A percentile compares a stretch with the other conserved stretches of the same genome.
Evolutionary conservation across 1,139 yeast genomes (phyloP).

Genomic region (Debaryomyces coudertii): DNA sequence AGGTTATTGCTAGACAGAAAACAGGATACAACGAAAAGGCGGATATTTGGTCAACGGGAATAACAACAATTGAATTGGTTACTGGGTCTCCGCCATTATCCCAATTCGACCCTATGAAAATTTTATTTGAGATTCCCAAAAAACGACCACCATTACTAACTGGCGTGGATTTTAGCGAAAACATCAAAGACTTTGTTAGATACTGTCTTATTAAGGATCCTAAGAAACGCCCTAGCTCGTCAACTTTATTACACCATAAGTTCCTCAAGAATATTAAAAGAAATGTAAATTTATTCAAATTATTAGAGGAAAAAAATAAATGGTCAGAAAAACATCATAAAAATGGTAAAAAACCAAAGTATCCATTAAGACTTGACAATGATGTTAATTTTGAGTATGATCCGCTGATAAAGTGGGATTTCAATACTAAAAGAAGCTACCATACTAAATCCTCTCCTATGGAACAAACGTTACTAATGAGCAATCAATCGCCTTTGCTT

Average conservation of each 20-base stretch:
- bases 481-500: conserved; percentile 6
- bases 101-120: conserved; percentile 73
- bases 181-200: conserved; percentile 60
- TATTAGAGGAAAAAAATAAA: conserved; percentile 27
- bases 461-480: conserved; percentile 20
- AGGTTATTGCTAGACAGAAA: conserved; percentile 55
- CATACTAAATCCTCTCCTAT: conserved; percentile 15
- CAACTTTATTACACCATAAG: conserved; percentile 45
- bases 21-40: conserved; percentile 76
- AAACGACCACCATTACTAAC: conserved; percentile 65
- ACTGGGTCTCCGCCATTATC: conserved; percentile 76
- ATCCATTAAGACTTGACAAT: conserved; percentile 7
- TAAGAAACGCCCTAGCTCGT: conserved; percentile 51
- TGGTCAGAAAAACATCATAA: conserved; percentile 27
- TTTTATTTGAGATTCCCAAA: conserved; percentile 70
- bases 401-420: conserved; percentile 25
- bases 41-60: conserved; percentile 88
- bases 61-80: conserved; percentile 74
- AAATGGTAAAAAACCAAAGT: conserved; percentile 14
- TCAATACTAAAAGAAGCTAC: conserved; percentile 18
- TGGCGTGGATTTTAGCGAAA: conserved; percentile 47
- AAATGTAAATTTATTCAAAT: conserved; percentile 14
- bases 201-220: conserved; percentile 65
- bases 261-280: conserved; percentile 36
- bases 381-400: neutral